Evolutionary conservation across 805 yeast genomes (phyloP).

Genomic region (Metschnikowia picachoensis): DNA sequence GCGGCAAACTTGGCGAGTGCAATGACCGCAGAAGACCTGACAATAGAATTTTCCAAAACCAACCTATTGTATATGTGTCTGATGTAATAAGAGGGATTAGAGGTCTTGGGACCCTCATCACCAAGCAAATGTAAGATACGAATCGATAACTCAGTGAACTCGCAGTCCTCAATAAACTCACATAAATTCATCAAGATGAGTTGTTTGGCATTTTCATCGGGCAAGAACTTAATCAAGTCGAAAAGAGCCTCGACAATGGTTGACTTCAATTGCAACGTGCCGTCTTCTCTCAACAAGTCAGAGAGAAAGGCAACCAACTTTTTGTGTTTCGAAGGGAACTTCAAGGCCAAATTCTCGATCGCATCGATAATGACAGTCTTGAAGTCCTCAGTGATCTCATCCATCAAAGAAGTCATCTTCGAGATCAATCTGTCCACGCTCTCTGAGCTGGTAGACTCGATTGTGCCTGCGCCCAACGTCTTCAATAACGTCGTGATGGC

Average conservation of each 20-base stretch:
- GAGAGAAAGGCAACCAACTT: conserved; percentile 77
- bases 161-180: conserved; percentile 98
- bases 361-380: conserved; percentile 94
- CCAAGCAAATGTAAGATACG: conserved; percentile 89
- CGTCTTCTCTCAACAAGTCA: conserved; percentile 84
- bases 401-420: conserved; percentile 84
- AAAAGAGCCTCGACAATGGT: conserved; percentile 89
- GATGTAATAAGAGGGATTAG: conserved; percentile 84
- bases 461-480: conserved; percentile 75
- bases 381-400: conserved; percentile 93
- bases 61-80: conserved; percentile 96
- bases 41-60: conserved; percentile 91
- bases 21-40: conserved; percentile 92
- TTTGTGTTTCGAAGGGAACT: conserved; percentile 88
- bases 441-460: conserved; percentile 44
- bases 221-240: conserved; percentile 84
- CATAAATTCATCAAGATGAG: conserved; percentile 82
- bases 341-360: conserved; percentile 82
- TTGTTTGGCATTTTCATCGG: conserved; percentile 66
- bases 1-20: conserved; percentile 89
- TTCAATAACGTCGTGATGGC: conserved; percentile 94
- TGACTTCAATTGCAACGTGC: conserved; percentile 80
- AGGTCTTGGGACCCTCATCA: conserved; percentile 85
- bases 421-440: conserved; percentile 81
- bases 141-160: conserved; percentile 89